A percentile compares a stretch with the other conserved stretches of the same genome.
Conservation (phyloP, 208 protist species). For the Leishmania arabica region DNA sequence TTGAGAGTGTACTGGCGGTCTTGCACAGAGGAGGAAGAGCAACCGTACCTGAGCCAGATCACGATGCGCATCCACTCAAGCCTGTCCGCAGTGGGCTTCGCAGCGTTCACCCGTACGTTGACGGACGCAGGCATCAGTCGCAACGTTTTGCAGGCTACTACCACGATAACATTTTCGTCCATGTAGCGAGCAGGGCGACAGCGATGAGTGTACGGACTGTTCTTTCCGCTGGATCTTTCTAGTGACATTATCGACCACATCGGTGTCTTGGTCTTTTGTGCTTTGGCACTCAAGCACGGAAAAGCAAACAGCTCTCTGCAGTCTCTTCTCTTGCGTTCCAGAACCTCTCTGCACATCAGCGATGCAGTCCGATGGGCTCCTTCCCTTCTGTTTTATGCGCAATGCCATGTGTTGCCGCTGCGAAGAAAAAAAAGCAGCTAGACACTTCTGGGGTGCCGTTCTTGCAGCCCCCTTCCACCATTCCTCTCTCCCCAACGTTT, state of each 20-base stretch:
- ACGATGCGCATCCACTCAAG: conserved; percentile 58
- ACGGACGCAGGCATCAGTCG: conserved; percentile 46
- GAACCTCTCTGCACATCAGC: not conserved
- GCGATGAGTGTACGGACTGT: conserved; percentile 26
- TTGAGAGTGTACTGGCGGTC: conserved; percentile 13
- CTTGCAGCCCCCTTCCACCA: not conserved
- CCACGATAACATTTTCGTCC: conserved; percentile 59
- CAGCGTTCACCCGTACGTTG: conserved; percentile 40
- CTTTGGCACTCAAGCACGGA: not conserved
- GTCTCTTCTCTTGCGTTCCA: not conserved
- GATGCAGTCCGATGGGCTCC: not conserved
- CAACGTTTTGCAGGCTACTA: conserved; percentile 51
- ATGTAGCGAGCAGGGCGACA: conserved; percentile 4
- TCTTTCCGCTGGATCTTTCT: conserved; percentile 4
- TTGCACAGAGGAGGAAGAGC: conserved; percentile 12
- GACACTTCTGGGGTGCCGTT: not conserved
- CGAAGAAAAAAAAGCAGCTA: conserved; percentile 1
- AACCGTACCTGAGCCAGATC: conserved; percentile 40
- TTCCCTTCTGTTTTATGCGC: not conserved
- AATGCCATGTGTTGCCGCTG: not conserved
- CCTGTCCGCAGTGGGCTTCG: conserved; percentile 47
- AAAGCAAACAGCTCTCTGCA: not conserved
- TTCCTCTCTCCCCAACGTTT: not conserved
- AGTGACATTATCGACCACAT: conserved; percentile 1
- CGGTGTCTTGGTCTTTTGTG: not conserved